Conservation (phyloP, 352 stramenopile genomes). For the Phytophthora citricola region DNA sequence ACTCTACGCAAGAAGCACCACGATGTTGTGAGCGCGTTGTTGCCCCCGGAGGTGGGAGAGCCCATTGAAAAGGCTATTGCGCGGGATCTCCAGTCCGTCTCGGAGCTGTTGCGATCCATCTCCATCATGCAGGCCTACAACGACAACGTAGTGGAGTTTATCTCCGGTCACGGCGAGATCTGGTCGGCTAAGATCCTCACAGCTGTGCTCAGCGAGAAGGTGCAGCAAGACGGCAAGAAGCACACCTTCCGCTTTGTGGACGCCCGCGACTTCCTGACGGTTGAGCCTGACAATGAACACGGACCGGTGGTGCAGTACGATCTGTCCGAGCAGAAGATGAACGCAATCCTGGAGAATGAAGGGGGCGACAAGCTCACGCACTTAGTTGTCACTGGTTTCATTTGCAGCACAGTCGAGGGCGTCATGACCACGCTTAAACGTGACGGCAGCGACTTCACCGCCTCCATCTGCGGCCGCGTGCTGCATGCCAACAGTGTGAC, state of each 20-base stretch:
- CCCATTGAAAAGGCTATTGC: conserved; percentile 70
- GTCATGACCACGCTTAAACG: conserved; percentile 97
- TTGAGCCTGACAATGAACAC: conserved; percentile 83
- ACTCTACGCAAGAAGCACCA: conserved; percentile 84
- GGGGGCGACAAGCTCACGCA: conserved; percentile 58
- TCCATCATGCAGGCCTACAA: conserved; percentile 91
- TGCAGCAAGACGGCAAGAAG: conserved; percentile 51
- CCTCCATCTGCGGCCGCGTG: conserved; percentile 96
- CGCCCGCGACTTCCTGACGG: conserved; percentile 89
- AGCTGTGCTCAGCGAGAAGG: conserved; percentile 65
- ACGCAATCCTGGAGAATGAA: conserved; percentile 52
- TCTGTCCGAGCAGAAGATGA: conserved; percentile 69
- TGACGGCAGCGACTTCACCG: conserved; percentile 97
- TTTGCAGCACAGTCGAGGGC: conserved; percentile 94
- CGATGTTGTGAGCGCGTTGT: conserved; percentile 67
- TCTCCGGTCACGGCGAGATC: conserved; percentile 96
- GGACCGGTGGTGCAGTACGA: conserved; percentile 83
- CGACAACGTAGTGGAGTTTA: conserved; percentile 90
- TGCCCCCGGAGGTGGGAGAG: conserved; percentile 54
- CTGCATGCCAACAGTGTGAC: conserved; percentile 91
- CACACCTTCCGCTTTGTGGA: conserved; percentile 92
- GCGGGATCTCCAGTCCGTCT: conserved; percentile 71
- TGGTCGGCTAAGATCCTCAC: conserved; percentile 95
- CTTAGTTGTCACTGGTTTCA: conserved; percentile 97
- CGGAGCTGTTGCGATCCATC: conserved; percentile 86